phyloP scores from a whole-genome alignment of 768 basidiomycete genomes.

The Suillus subalutaceus region DNA sequence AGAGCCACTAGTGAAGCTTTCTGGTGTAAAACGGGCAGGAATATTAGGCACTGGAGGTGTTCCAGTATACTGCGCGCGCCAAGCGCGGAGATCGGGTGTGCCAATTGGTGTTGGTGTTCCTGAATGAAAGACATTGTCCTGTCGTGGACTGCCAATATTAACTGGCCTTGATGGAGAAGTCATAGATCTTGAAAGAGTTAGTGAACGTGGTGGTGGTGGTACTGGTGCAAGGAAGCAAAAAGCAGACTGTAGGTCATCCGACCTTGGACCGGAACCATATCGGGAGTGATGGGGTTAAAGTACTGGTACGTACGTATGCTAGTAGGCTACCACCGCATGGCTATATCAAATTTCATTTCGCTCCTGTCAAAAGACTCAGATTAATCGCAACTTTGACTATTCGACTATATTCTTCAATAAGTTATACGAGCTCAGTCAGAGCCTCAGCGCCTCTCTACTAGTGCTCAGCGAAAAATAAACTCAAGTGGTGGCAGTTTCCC shows the following conservation, averaged over 20 bases:
- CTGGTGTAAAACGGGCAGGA: slow-evolving; percentile 61
- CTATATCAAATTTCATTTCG: background rate
- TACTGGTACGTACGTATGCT: background rate
- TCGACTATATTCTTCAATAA: background rate
- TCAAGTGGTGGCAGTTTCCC: no score
- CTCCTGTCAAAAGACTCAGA: background rate
- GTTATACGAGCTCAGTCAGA: background rate
- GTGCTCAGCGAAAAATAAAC: no score
- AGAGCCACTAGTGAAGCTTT: slow-evolving; percentile 22
- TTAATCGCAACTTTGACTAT: background rate
- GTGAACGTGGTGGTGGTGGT: slow-evolving; percentile 3
- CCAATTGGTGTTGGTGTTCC: slow-evolving; percentile 43
- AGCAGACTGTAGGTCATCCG: background rate
- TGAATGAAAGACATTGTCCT: slow-evolving; percentile 19
- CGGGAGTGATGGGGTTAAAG: background rate
- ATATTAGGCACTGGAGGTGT: slow-evolving; percentile 55
- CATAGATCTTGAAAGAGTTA: slow-evolving; percentile 34
- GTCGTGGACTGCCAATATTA: slow-evolving; percentile 44
- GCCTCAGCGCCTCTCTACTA: no score
- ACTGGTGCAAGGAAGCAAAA: background rate
- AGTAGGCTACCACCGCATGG: background rate
- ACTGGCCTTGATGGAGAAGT: slow-evolving; percentile 60
- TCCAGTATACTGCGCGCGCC: slow-evolving; percentile 69
- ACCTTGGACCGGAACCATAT: background rate
- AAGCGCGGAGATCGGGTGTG: slow-evolving; percentile 64